Evolutionary conservation across 805 yeast genomes (phyloP).

Genomic region (Saturnispora ahearnii): DNA sequence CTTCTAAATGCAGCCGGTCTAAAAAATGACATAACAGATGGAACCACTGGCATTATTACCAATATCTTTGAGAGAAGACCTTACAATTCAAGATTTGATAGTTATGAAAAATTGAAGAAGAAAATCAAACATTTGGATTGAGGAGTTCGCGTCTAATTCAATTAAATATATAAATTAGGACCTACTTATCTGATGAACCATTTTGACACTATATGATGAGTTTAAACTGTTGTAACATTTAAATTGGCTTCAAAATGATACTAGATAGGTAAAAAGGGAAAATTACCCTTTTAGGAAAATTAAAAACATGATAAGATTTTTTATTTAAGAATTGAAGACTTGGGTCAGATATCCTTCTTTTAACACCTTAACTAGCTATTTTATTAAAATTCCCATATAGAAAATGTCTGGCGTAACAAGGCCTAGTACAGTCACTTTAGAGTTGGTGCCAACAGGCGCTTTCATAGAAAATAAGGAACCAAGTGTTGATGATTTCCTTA

Average conservation of each 20-base stretch:
- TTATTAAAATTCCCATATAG: background rate
- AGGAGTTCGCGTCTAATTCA: too few species aligned
- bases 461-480: background rate
- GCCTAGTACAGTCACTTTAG: background rate
- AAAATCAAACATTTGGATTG: too few species aligned
- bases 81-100: background rate
- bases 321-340: background rate
- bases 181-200: too few species aligned
- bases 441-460: background rate
- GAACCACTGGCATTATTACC: background rate
- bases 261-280: background rate
- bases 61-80: background rate
- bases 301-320: constrained; percentile 4
- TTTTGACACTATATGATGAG: too few species aligned
- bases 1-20: constrained; percentile 3
- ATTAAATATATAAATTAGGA: too few species aligned
- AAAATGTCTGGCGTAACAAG: background rate
- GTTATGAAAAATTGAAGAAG: too few species aligned
- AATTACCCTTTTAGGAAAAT: constrained; percentile 8
- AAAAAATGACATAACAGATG: background rate
- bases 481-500: background rate
- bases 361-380: background rate
- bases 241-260: background rate
- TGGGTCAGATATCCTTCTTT: background rate
- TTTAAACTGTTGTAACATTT: background rate